Base-by-base conservation (phyloP, 2,329 filamentous ascomycete species). In the Diatrype stigma region DNA sequence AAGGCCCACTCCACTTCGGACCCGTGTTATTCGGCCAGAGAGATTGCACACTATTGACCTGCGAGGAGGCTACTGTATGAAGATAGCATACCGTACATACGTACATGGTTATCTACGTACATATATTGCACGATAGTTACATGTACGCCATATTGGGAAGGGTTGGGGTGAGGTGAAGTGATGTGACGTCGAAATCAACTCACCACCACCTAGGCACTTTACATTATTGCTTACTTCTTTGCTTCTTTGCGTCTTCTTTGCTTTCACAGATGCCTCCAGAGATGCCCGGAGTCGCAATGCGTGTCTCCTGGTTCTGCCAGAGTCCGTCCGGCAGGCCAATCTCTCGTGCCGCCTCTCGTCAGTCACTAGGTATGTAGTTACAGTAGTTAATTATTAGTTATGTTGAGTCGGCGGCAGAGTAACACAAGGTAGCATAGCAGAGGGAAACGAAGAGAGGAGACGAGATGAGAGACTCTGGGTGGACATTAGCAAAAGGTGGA, bases 401-500 rank as follows among this genome's bases (percentile, higher is more conserved):
- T 37, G 34, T 37, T 16, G 22, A 28, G 40, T n/a, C 51, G 58
- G 54, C 57, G n/a, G 58, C 54, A 60, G 58, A 56, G 55, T 56
- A 54, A 53, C 53, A 49, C 51, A 32, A 48, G 47, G 47, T n/a
- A n/a, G n/a, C n/a, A 47, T 45, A 35, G 22, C 17, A 49, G 22
- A 48, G 44, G 32, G 30, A 53, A 48, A 51, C 32, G 14, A 35
- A n/a, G 45, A 38, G n/a, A 35, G 45, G n/a, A 21, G 19, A 23
- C 8, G 34, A 14, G 32, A 30, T 19, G 44, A 17, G 44, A 17
- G 22, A 28, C n/a, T 28, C 14, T 37, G 30, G 32, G 45, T 51
- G 56, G 54, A 51, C 47, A 47, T 54, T 14, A 49, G 50, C 48
- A 48, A 46, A n/a, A 38, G 46, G 59, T 52, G 56, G 56, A 55